phyloP scores from a whole-genome alignment of 257 asterid species.

The Gentiana macrophylla region DNA sequence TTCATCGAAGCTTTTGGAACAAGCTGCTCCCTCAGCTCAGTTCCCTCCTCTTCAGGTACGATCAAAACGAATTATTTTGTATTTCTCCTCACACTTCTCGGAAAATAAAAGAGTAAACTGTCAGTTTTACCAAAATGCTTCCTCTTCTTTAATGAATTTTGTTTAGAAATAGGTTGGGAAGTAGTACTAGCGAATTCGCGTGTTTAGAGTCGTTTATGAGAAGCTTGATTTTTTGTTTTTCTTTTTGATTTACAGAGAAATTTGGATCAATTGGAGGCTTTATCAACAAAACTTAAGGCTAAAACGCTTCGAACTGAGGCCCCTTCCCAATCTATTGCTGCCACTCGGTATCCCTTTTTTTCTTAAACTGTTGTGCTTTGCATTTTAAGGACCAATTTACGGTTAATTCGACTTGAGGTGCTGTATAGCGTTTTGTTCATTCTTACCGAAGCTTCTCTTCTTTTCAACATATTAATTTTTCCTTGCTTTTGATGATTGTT shows the following conservation, averaged over 20 bases:
- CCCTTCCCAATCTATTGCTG: constrained; percentile 91
- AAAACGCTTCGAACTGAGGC: constrained; percentile 88
- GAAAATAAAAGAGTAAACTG: no score
- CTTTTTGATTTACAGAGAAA: constrained; percentile 44
- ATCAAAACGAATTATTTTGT: background rate
- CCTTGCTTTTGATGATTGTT: background rate
- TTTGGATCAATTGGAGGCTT: constrained; percentile 91
- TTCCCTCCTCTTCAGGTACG: constrained; percentile 94
- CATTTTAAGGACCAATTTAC: background rate
- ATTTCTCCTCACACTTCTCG: no score
- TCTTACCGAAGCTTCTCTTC: no score
- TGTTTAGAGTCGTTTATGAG: background rate
- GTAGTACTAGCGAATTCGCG: no score
- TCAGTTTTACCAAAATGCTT: no score
- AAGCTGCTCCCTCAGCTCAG: constrained; percentile 97
- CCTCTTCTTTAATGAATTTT: no score
- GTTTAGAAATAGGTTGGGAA: no score
- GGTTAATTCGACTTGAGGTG: background rate
- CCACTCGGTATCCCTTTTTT: constrained; percentile 50
- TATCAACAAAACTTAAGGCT: constrained; percentile 88
- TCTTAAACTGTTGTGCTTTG: background rate
- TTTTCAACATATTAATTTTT: no score
- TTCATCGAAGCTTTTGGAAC: constrained; percentile 94
- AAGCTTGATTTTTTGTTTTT: background rate
- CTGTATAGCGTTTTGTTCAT: no score